Base-by-base conservation (phyloP, 805 yeast species). In the Schwanniomyces vanrijiae region DNA sequence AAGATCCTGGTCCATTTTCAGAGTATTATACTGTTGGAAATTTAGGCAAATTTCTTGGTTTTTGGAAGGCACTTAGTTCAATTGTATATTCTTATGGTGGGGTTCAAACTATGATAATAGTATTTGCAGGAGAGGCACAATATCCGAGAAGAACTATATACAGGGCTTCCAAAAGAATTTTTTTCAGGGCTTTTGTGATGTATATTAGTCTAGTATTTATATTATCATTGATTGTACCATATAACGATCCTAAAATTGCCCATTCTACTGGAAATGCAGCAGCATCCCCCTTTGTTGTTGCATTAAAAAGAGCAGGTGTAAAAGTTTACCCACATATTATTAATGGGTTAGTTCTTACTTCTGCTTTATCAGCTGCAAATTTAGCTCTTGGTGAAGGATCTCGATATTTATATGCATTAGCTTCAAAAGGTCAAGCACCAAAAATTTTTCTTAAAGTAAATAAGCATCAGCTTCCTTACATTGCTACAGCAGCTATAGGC, bases 261-360 rank as follows among this genome's bases (percentile, higher is more conserved):
- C 47, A 43, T 47, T 43, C 46, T 42, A 48, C 38, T 43, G 55
- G 49, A 42, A 54, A 49, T 56, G 67, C 66, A n/a, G 66, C 67
- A 28, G 81, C 88, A 11, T 82, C 90, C n/a, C 96, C 96, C 0
- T 89, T 85, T 58, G 94, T 88, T 44, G 81, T 90, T 56, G 92
- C 68, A 19, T 59, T 66, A 42, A 54, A 55, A 37, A 54, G 57
- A 13, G 62, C 55, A 37, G 69, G 68, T n/a, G 85, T 87, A 51
- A 60, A 65, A 8, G 89, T 78, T 0, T 67, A 88, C 50, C 87
- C 88, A 18, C 84, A 83, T 53, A 73, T 88, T 42, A 71, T 88
- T 59, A 88, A 88, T 63, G 90, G 83, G 1, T 81, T 85, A 58
- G 83, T 88, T 50, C 65, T 87, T 50, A 78, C 86, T 58, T 83